A percentile compares a stretch with the other conserved stretches of the same genome.
phyloP scores from a whole-genome alignment of 176 grass and related monocot species.

The Eleusine coracana region DNA sequence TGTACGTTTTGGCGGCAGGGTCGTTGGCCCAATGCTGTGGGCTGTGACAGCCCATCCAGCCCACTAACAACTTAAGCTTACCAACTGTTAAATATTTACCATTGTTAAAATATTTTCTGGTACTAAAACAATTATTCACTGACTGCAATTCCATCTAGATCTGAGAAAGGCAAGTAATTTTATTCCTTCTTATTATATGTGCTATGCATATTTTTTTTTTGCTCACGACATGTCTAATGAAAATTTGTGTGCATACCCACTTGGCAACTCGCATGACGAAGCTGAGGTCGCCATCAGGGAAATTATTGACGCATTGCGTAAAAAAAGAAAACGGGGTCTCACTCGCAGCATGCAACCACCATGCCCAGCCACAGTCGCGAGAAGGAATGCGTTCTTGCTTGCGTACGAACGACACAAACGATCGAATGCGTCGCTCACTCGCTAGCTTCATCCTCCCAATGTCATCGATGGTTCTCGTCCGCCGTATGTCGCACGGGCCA shows the following conservation, averaged over 20 bases:
- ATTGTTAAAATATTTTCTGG: too few species aligned
- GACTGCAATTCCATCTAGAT: too few species aligned
- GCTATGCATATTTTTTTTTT: background rate
- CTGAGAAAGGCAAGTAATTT: too few species aligned
- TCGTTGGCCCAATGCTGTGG: background rate
- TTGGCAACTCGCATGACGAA: slow-evolving; percentile 42
- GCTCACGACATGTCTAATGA: background rate
- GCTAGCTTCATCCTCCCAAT: background rate
- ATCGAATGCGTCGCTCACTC: background rate
- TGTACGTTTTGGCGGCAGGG: background rate
- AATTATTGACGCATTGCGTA: slow-evolving; percentile 39
- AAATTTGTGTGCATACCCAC: background rate
- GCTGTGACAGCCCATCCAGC: background rate
- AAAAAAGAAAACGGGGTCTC: background rate
- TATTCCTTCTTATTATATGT: too few species aligned
- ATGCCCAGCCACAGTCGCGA: background rate
- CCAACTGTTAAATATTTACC: background rate
- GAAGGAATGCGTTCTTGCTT: background rate
- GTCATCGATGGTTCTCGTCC: background rate
- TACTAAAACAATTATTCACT: too few species aligned
- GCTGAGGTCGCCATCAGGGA: slow-evolving; percentile 17
- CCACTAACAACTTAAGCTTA: background rate
- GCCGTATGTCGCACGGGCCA: too few species aligned
- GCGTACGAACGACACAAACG: background rate
- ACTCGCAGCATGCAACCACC: background rate